Percentiles rank a stretch among this genome's conserved stretches.
Conservation (phyloP, 1,284 basidiomycete species). For the Inonotus hispidus region DNA sequence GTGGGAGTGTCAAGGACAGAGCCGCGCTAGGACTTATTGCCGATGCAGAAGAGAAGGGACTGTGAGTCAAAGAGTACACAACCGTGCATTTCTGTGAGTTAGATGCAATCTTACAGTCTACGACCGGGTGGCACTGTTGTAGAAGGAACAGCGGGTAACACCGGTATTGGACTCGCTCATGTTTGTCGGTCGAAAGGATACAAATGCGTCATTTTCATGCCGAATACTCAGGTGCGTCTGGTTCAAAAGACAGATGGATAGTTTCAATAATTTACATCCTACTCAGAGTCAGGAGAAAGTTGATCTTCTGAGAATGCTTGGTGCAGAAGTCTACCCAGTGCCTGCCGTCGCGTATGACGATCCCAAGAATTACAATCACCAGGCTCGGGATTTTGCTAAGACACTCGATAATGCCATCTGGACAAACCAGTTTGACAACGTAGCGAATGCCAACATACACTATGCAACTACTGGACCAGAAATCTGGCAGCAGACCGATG, state of each 20-base stretch:
- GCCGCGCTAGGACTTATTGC: constrained; percentile 88
- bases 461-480: constrained; percentile 93
- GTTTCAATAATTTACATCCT: not conserved
- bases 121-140: constrained; percentile 93
- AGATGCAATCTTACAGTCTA: constrained; percentile 45
- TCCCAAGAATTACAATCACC: constrained; percentile 97
- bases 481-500: constrained; percentile 89
- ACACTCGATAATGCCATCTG: constrained; percentile 88
- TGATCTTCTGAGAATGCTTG: constrained; percentile 91
- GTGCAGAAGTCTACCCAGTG: constrained; percentile 38
- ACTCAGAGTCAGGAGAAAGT: constrained; percentile 93
- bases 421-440: constrained; percentile 99
- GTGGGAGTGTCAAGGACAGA: constrained; percentile 98
- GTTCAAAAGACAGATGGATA: not conserved
- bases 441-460: constrained; percentile 85
- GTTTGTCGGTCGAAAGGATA: constrained; percentile 93
- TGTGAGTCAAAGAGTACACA: constrained; percentile 39
- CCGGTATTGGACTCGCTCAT: constrained; percentile 93
- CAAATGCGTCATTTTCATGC: constrained; percentile 99
- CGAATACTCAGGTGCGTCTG: constrained; percentile 75
- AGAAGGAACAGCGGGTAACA: constrained; percentile 99
- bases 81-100: constrained; percentile 3
- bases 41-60: constrained; percentile 84
- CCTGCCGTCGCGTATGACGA: constrained; percentile 67
- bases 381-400: constrained; percentile 85